A percentile compares a stretch with the other conserved stretches of the same genome.
These are phyloP conservation scores for Populus davidiana DNA, from an alignment of 345 rosid species.

Conservation along the genomic window DNA sequence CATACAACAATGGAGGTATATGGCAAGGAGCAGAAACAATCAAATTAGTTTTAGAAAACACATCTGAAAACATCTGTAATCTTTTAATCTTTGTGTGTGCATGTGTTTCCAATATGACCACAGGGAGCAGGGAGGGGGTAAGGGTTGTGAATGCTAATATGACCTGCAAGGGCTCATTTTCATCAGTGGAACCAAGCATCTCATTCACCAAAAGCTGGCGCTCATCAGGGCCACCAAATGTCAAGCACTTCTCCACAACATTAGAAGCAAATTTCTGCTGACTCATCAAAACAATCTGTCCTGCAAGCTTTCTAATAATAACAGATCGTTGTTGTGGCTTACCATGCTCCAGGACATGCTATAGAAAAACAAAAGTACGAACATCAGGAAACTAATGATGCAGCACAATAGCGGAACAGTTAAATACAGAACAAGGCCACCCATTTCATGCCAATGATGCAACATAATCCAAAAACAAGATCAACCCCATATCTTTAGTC, in stretches of 20 bases:
- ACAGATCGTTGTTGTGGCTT: constrained; percentile 73
- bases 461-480: not conserved
- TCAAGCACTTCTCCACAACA: constrained; percentile 89
- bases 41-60: too few relatives aligned
- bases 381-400: constrained; percentile 1
- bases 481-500: not conserved
- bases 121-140: too few relatives aligned
- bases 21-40: not conserved
- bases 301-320: constrained; percentile 73
- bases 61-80: too few relatives aligned
- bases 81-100: too few relatives aligned
- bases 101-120: too few relatives aligned
- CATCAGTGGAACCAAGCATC: constrained; percentile 91
- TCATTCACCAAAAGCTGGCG: constrained; percentile 79
- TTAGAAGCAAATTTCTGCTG: constrained; percentile 98
- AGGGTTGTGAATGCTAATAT: too few relatives aligned
- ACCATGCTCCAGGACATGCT: constrained; percentile 93
- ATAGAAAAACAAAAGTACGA: constrained; percentile 16
- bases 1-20: not conserved
- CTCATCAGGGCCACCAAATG: constrained; percentile 81
- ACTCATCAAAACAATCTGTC: constrained; percentile 94
- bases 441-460: not conserved
- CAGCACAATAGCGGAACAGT: not conserved
- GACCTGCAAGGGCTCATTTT: constrained; percentile 97
- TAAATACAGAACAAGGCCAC: not conserved